These are phyloP conservation scores for Obelidium mucronatum DNA, from an alignment of 192 early-diverging fungal species.

Conservation along the genomic window DNA sequence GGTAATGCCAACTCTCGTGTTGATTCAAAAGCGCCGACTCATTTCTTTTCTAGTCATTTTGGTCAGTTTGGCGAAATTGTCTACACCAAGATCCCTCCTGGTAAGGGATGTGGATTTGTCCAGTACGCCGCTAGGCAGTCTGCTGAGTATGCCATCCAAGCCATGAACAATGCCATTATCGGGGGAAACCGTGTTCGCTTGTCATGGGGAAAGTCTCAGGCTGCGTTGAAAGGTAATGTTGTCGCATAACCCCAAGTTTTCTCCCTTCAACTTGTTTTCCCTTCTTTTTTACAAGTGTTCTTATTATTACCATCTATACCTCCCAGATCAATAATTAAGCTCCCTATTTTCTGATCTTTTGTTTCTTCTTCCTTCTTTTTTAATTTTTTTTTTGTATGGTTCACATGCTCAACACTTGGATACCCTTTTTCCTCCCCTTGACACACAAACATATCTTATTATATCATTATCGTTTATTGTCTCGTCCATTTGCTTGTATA, in stretches of 20 bases:
- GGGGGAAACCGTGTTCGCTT: constrained; percentile 75
- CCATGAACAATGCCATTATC: constrained; percentile 89
- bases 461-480: background rate
- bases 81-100: constrained; percentile 93
- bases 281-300: background rate
- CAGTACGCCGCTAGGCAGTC: constrained; percentile 81
- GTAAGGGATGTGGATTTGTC: constrained; percentile 97
- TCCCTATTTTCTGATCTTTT: background rate
- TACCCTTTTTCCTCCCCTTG: too few species aligned
- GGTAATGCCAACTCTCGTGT: constrained; percentile 13
- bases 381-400: too few species aligned
- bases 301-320: background rate
- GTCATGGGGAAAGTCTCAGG: constrained; percentile 74
- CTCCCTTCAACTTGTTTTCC: background rate
- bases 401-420: too few species aligned
- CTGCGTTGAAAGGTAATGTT: constrained; percentile 40
- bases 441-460: too few species aligned
- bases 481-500: background rate
- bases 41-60: constrained; percentile 65
- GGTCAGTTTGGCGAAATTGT: constrained; percentile 88
- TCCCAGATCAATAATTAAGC: constrained; percentile 23
- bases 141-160: constrained; percentile 89
- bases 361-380: background rate
- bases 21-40: background rate
- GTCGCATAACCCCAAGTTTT: constrained; percentile 12